Evolutionary conservation across 164 flowering plant species (phyloP).

Genomic region (Buxus sempervirens): DNA sequence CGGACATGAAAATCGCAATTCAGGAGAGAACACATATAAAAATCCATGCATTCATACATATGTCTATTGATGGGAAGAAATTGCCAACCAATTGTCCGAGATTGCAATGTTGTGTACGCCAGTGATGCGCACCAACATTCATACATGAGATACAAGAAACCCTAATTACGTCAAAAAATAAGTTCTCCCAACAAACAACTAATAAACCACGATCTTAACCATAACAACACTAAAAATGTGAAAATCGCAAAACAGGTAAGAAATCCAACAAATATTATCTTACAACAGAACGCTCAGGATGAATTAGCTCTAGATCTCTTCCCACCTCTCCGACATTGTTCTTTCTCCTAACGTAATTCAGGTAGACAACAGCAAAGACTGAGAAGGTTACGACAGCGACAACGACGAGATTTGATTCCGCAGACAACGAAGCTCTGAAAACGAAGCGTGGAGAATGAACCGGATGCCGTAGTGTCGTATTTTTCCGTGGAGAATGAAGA

Average conservation of each 20-base stretch:
- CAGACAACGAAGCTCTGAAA: conserved; percentile 38
- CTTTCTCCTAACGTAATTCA: conserved; percentile 18
- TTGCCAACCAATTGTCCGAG: not conserved
- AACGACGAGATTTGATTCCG: conserved; percentile 34
- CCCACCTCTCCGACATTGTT: conserved; percentile 24
- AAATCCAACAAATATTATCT: not conserved
- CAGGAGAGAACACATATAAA: too few relatives aligned
- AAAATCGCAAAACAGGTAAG: not conserved
- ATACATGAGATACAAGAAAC: not conserved
- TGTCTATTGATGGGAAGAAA: not conserved
- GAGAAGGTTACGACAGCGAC: conserved; percentile 46
- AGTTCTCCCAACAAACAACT: not conserved
- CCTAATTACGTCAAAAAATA: too few relatives aligned
- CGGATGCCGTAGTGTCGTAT: conserved; percentile 19
- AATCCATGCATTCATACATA: too few relatives aligned
- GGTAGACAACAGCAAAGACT: conserved; percentile 34
- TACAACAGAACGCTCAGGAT: too few relatives aligned
- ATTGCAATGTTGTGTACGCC: not conserved
- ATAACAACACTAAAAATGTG: not conserved
- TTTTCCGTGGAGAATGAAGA: conserved; percentile 21
- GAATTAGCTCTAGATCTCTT: not conserved
- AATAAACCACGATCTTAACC: not conserved
- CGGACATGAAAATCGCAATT: too few relatives aligned
- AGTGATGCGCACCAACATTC: too few relatives aligned
- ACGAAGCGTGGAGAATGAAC: conserved; percentile 22